Evolutionary conservation across 2,329 filamentous ascomycete genomes (phyloP).

Genomic region (Pseudogymnoascus sp.): DNA sequence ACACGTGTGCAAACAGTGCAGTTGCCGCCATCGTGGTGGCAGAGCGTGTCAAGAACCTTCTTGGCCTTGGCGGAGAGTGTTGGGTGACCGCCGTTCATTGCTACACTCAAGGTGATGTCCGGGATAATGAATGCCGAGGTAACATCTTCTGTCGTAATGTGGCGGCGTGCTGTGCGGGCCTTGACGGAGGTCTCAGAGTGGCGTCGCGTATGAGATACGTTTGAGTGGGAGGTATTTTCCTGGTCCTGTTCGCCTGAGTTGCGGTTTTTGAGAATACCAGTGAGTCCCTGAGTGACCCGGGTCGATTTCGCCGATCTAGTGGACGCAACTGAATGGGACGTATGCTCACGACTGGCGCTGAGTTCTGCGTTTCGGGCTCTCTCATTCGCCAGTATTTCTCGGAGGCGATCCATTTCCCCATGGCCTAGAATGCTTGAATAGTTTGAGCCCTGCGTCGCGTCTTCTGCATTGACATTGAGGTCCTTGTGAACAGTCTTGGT

Average conservation of each 20-base stretch:
- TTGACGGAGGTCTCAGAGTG: constrained; percentile 25
- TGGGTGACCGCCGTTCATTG: constrained; percentile 31
- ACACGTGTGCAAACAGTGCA: constrained; percentile 50
- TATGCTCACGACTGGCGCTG: not conserved
- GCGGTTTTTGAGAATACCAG: constrained; percentile 12
- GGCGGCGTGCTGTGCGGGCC: constrained; percentile 26
- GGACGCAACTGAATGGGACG: not conserved
- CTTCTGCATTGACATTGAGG: constrained; percentile 8
- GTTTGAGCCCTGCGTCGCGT: constrained; percentile 8
- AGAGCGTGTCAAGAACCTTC: constrained; percentile 44
- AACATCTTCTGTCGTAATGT: constrained; percentile 40
- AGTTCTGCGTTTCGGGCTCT: constrained; percentile 6
- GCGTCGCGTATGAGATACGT: constrained; percentile 17
- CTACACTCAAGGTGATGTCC: constrained; percentile 45
- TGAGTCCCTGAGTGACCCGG: not conserved
- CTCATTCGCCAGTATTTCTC: constrained; percentile 10
- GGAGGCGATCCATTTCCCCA: constrained; percentile 12
- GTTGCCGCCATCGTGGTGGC: constrained; percentile 46
- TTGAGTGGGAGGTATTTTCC: constrained; percentile 3
- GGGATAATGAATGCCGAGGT: constrained; percentile 51
- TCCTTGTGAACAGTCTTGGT: constrained; percentile 10
- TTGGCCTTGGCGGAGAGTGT: constrained; percentile 43
- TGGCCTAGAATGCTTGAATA: constrained; percentile 11
- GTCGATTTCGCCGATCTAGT: not conserved
- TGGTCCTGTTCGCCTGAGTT: not conserved